Percentiles rank a stretch among this genome's conserved stretches.
Conservation (phyloP, 768 basidiomycete genomes). For the Mycena rosella region DNA sequence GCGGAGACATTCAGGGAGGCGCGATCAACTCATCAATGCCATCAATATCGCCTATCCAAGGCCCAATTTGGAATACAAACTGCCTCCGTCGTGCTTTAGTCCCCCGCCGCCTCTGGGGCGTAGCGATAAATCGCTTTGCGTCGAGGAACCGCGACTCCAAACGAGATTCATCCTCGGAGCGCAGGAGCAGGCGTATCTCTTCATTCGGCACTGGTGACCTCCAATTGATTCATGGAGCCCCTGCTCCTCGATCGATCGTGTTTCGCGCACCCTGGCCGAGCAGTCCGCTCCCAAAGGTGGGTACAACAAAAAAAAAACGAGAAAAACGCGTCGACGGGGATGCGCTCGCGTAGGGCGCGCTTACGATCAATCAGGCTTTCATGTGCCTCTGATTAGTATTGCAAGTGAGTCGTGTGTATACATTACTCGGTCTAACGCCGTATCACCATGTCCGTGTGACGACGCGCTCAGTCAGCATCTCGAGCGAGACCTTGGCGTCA, state of each 20-base stretch:
- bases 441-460: slow-evolving; percentile 61
- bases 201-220: too few relatives aligned
- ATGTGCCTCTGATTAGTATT: slow-evolving; percentile 9
- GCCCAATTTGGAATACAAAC: neutral
- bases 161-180: too few relatives aligned
- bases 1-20: neutral
- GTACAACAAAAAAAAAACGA: too few relatives aligned
- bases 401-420: slow-evolving; percentile 20
- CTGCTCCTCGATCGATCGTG: slow-evolving; percentile 4
- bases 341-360: neutral
- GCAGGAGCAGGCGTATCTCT: too few relatives aligned
- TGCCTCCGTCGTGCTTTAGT: too few relatives aligned
- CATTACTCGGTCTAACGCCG: slow-evolving; percentile 3
- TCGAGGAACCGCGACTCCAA: too few relatives aligned
- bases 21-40: neutral
- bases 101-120: too few relatives aligned
- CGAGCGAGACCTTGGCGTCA: slow-evolving; percentile 83
- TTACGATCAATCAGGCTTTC: neutral
- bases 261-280: neutral
- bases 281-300: neutral
- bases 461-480: slow-evolving; percentile 81
- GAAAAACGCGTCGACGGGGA: neutral
- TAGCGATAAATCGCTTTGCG: too few relatives aligned
- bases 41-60: neutral
- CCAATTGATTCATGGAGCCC: neutral